Conservation (phyloP, 805 yeast species). For the Lachancea nothofagi region DNA sequence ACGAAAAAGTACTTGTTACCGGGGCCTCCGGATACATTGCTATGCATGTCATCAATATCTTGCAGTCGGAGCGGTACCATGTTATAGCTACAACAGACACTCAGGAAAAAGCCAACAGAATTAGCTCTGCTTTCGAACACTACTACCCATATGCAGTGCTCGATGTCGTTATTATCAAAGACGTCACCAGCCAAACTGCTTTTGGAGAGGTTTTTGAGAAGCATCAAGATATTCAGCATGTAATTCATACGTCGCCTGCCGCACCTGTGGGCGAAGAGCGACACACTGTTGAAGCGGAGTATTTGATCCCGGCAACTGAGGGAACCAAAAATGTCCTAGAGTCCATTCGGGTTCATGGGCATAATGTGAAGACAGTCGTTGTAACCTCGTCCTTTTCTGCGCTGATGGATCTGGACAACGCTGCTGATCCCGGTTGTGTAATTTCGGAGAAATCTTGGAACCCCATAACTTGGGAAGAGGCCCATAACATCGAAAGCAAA, state of each 20-base stretch:
- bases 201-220: slow-evolving; percentile 42
- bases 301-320: slow-evolving; percentile 50
- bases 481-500: slow-evolving; percentile 30
- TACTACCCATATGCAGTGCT: slow-evolving; percentile 34
- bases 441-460: slow-evolving; percentile 49
- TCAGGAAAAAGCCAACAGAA: slow-evolving; percentile 34
- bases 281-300: slow-evolving; percentile 42
- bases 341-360: slow-evolving; percentile 40
- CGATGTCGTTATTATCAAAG: slow-evolving; percentile 42
- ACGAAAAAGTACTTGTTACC: slow-evolving; percentile 35
- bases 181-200: slow-evolving; percentile 41
- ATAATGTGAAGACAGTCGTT: slow-evolving; percentile 44
- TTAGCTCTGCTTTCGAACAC: slow-evolving; percentile 27
- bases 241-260: slow-evolving; percentile 60
- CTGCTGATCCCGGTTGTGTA: slow-evolving; percentile 32
- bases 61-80: slow-evolving; percentile 36
- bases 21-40: slow-evolving; percentile 52
- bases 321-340: slow-evolving; percentile 50
- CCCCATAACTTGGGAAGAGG: slow-evolving; percentile 47
- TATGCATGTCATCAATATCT: slow-evolving; percentile 37
- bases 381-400: slow-evolving; percentile 51
- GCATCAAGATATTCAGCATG: slow-evolving; percentile 45
- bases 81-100: slow-evolving; percentile 45
- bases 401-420: slow-evolving; percentile 34
- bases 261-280: slow-evolving; percentile 41